A percentile compares a stretch with the other conserved stretches of the same genome.
Evolutionary conservation across 2,329 filamentous ascomycete genomes (phyloP).

Genomic region (Waltergamsia citrina): DNA sequence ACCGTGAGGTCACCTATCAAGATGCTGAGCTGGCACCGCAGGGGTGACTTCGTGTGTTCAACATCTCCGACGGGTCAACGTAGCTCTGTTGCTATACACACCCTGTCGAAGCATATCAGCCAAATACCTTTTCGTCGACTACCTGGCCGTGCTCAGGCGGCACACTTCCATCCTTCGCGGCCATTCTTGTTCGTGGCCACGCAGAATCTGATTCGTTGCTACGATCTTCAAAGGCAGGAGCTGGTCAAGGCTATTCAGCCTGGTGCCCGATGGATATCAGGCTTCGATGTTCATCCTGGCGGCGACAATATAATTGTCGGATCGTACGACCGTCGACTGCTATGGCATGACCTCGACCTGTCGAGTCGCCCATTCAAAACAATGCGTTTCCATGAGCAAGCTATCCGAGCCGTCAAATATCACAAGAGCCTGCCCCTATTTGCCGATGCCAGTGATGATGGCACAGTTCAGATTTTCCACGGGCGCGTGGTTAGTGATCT

Average conservation of each 20-base stretch:
- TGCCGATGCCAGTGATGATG: constrained; percentile 91
- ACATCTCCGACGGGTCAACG: constrained; percentile 73
- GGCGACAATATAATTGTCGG: constrained; percentile 93
- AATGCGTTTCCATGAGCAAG: constrained; percentile 86
- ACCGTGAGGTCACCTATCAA: constrained; percentile 77
- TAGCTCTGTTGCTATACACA: constrained; percentile 86
- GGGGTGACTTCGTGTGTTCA: constrained; percentile 89
- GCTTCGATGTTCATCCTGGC: constrained; percentile 84
- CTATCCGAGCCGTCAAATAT: constrained; percentile 81
- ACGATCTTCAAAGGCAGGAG: constrained; percentile 86
- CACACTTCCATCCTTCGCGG: constrained; percentile 88
- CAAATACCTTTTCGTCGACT: constrained; percentile 82
- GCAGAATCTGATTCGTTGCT: constrained; percentile 84
- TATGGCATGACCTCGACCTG: constrained; percentile 96
- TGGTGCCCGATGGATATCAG: constrained; percentile 87
- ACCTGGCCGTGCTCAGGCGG: constrained; percentile 72
- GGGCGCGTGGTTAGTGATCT: constrained; percentile 90
- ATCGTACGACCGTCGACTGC: constrained; percentile 83
- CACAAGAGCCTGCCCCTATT: constrained; percentile 80
- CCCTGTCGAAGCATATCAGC: constrained; percentile 86
- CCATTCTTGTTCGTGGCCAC: constrained; percentile 95
- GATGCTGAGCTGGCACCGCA: constrained; percentile 85
- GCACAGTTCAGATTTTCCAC: constrained; percentile 91
- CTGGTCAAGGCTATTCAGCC: constrained; percentile 90
- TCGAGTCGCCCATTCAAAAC: constrained; percentile 91